Evolutionary conservation across 768 basidiomycete species (phyloP), one percentile per base, ranked within the genome.

Genomic region (Tricholoma flavovirens): DNA sequence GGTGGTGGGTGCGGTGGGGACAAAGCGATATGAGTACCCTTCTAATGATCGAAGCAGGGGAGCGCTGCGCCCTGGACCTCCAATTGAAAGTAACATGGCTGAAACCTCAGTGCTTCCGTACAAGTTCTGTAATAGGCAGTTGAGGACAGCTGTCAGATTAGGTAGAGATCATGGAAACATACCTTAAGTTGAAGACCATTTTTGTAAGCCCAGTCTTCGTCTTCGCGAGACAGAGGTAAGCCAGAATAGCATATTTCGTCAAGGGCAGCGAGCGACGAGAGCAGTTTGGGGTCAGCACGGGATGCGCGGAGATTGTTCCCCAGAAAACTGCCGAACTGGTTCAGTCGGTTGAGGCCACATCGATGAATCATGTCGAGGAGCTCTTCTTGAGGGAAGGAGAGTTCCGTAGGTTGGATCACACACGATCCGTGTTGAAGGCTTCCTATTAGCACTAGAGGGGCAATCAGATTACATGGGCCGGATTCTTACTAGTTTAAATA

Each of bases 91-190:
- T 53, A 92, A 72, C 77, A 87, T 87, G 1, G 81, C 84, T 40
- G 87, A 88, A 58, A 86, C 81, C 74, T 92, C 90, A 1, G 90
- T 92, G 68, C 82, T 88, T 15, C 90, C 90, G 65, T 90, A 91
- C 15, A 88, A 74, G 66, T 90, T 91, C 84, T 88, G 70, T 49
- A 54, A 49, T 38, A 59, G 64, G 63, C 42, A 50, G 57, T 72
- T 59, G 73, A 57, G 59, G 62, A 48, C 36, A 49, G 30, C 62
- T 53, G 35, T 53, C 38, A 50, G 24, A 59, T 55, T 43, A 43
- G 38, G 57, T 61, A 59, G 57, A 54, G 52, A 30, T 30, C 4
- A 62, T 61, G 64, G 58, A 24, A 38, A 69, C 81, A 64, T 68
- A 87, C 87, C 66, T 73, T 80, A 54, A 91, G 69, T 61, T 76